A percentile compares a stretch with the other conserved stretches of the same genome.
Conservation (phyloP, 345 rosid genomes). For the Eucalyptus regnans region DNA sequence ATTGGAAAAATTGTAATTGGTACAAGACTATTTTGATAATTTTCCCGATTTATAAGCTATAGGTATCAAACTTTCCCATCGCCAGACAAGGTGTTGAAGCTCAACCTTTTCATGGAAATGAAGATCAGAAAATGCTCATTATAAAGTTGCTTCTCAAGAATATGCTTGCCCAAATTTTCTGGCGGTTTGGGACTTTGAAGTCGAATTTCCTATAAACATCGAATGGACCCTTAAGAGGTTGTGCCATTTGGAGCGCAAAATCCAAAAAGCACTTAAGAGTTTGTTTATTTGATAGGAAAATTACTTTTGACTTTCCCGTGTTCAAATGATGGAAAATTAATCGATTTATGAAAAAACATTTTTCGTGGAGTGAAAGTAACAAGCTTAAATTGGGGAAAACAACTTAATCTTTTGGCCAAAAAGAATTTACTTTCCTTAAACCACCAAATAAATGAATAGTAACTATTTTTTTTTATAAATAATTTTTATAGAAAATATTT, state of each 20-base stretch:
- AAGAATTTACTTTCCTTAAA: too few species aligned
- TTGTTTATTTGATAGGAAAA: too few species aligned
- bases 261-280: neutral
- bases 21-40: too few species aligned
- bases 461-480: too few species aligned
- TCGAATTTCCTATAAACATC: neutral
- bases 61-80: neutral
- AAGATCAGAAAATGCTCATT: neutral
- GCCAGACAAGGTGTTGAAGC: neutral
- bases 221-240: too few species aligned
- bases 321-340: neutral
- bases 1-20: rapidly evolving
- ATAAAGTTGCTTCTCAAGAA: neutral
- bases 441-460: too few species aligned
- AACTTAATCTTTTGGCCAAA: too few species aligned
- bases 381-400: neutral
- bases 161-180: neutral
- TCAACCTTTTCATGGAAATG: neutral
- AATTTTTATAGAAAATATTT: too few species aligned
- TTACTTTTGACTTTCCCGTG: rapidly evolving
- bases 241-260: neutral
- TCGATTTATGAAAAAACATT: rapidly evolving
- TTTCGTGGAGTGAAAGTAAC: neutral
- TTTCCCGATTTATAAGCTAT: too few species aligned
- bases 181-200: neutral